Evolutionary conservation across 331 rosid genomes (phyloP).

Genomic region (Quercus tomentella): DNA sequence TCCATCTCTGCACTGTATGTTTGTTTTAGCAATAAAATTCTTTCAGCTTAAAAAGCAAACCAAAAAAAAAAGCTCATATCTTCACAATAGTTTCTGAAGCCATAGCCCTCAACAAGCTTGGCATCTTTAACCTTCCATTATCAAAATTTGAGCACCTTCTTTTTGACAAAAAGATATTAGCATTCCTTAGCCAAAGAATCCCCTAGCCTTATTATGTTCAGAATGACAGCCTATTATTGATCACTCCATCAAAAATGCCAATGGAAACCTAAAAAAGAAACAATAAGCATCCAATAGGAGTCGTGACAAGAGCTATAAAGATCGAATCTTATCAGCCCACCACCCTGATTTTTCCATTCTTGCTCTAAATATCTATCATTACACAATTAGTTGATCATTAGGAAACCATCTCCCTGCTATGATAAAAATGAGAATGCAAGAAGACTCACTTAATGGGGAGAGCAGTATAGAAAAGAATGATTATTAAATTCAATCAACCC

Average conservation of each 20-base stretch:
- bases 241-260: slow-evolving; percentile 9
- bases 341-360: slow-evolving; percentile 1
- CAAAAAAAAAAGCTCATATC: background rate
- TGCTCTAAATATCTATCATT: background rate
- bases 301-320: slow-evolving; percentile 6
- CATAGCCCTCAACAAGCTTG: slow-evolving; percentile 33
- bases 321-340: slow-evolving; percentile 38
- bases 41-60: too few species aligned
- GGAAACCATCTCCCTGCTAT: slow-evolving; percentile 10
- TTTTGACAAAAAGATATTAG: slow-evolving; percentile 19
- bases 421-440: slow-evolving; percentile 28
- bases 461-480: slow-evolving; percentile 47
- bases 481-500: slow-evolving; percentile 39
- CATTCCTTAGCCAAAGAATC: slow-evolving; percentile 15
- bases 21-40: too few species aligned
- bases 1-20: too few species aligned
- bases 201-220: background rate
- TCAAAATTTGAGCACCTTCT: slow-evolving; percentile 23
- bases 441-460: slow-evolving; percentile 39
- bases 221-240: slow-evolving; percentile 10
- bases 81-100: slow-evolving; percentile 6
- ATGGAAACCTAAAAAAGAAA: slow-evolving; percentile 9
- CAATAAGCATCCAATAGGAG: slow-evolving; percentile 26
- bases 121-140: slow-evolving; percentile 38
- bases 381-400: slow-evolving; percentile 3